phyloP scores from a whole-genome alignment of 1,139 yeast genomes.

The Magnusiomyces suaveolens region DNA sequence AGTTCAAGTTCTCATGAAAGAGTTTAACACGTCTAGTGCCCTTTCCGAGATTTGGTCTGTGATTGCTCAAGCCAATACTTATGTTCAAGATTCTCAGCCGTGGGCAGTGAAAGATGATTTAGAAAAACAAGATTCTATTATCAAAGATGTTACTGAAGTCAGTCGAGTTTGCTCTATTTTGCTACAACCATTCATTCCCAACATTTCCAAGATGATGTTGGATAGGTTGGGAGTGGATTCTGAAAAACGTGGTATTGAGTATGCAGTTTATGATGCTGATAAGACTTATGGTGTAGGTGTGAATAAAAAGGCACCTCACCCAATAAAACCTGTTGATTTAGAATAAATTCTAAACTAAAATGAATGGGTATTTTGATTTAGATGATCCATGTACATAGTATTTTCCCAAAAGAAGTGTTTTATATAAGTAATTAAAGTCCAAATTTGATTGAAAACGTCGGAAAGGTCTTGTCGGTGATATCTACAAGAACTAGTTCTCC shows the following conservation, averaged over 20 bases:
- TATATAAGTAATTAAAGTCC: background rate
- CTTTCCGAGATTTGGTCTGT: slow-evolving; percentile 50
- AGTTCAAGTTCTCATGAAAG: slow-evolving; percentile 39
- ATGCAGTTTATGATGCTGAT: slow-evolving; percentile 43
- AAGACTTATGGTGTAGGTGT: slow-evolving; percentile 39
- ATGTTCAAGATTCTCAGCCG: slow-evolving; percentile 46
- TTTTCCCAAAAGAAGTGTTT: too few species aligned
- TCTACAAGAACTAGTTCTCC: slow-evolving; percentile 65
- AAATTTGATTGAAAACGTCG: slow-evolving; percentile 8
- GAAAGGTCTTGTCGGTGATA: slow-evolving; percentile 30
- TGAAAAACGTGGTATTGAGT: slow-evolving; percentile 35
- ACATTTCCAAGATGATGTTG: slow-evolving; percentile 46
- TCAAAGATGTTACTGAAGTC: slow-evolving; percentile 61
- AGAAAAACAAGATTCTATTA: slow-evolving; percentile 34
- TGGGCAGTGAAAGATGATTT: slow-evolving; percentile 37
- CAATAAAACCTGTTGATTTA: slow-evolving; percentile 16
- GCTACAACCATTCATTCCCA: slow-evolving; percentile 65
- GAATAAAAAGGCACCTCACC: slow-evolving; percentile 36
- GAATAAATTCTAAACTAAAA: too few species aligned
- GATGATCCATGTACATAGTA: too few species aligned
- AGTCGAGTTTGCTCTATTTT: slow-evolving; percentile 59
- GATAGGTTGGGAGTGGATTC: slow-evolving; percentile 50
- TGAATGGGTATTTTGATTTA: too few species aligned
- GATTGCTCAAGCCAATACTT: slow-evolving; percentile 52
- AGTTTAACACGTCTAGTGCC: slow-evolving; percentile 52